A percentile compares a stretch with the other conserved stretches of the same genome.
Evolutionary conservation across 2,329 filamentous ascomycete genomes (phyloP).

Genomic region (Paraphaeosphaeria sporulosa): DNA sequence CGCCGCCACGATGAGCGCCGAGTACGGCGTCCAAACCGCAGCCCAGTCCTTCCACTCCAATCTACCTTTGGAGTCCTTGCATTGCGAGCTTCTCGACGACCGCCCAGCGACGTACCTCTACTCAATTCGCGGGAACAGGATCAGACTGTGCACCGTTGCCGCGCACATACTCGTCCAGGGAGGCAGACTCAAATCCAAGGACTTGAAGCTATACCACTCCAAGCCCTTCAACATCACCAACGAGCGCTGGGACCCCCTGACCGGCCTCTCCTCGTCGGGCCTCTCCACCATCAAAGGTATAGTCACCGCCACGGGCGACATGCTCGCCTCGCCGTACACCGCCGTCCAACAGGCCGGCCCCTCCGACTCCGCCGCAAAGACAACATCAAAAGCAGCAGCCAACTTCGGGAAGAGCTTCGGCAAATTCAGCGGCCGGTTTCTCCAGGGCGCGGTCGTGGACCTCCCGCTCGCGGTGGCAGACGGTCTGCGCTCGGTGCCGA

Average conservation of each 20-base stretch:
- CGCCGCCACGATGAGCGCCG: conserved; percentile 51
- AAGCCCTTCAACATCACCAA: conserved; percentile 43
- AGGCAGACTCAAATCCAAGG: conserved; percentile 20
- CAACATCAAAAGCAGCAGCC: conserved; percentile 5
- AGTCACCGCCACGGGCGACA: conserved; percentile 65
- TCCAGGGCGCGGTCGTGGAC: conserved; percentile 47
- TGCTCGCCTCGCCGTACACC: conserved; percentile 49
- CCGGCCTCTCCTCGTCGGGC: conserved; percentile 66
- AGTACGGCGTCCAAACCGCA: conserved; percentile 52
- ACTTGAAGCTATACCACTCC: conserved; percentile 32
- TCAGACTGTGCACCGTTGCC: conserved; percentile 33
- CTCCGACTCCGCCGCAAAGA: conserved; percentile 12
- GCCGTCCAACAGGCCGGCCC: conserved; percentile 10
- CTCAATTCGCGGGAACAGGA: conserved; percentile 18
- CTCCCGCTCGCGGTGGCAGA: conserved; percentile 48
- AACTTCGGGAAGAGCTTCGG: conserved; percentile 29
- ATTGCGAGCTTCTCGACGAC: conserved; percentile 30
- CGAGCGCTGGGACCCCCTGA: conserved; percentile 68
- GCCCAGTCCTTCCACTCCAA: conserved; percentile 57
- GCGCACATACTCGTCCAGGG: conserved; percentile 33
- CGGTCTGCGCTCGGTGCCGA: conserved; percentile 45
- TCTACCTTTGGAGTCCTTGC: conserved; percentile 33
- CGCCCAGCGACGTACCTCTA: conserved; percentile 34
- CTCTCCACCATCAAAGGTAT: conserved; percentile 63
- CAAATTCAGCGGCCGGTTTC: conserved; percentile 25